These are phyloP conservation scores for Cercospora sp. DNA, from an alignment of 2,329 filamentous ascomycete species.

Conservation along the genomic window DNA sequence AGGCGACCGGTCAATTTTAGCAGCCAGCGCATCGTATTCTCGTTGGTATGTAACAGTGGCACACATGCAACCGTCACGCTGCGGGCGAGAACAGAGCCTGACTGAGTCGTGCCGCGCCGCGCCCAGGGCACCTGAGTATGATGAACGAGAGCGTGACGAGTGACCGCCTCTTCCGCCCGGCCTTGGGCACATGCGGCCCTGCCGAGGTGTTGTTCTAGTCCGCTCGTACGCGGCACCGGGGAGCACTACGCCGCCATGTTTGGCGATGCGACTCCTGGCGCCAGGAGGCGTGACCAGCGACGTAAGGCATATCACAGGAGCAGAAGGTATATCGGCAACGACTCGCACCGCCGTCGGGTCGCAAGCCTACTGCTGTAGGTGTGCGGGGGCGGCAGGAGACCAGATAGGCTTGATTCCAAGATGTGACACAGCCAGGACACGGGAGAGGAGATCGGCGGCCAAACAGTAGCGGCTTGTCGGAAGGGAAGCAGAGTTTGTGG, in stretches of 20 bases:
- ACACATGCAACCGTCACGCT: conserved; percentile 8
- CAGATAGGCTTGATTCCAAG: conserved; percentile 16
- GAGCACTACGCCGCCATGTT: neutral
- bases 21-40: conserved; percentile 15
- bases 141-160: conserved; percentile 6
- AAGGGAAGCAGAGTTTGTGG: conserved; percentile 9
- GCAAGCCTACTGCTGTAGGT: neutral
- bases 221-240: neutral
- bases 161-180: conserved; percentile 5
- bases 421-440: neutral
- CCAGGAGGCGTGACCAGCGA: neutral
- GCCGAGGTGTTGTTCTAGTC: neutral
- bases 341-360: neutral
- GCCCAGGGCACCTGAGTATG: neutral
- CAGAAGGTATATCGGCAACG: neutral
- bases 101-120: neutral
- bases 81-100: conserved; percentile 1
- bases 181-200: conserved; percentile 4
- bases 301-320: neutral
- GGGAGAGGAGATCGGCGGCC: conserved; percentile 14
- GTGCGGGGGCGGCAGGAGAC: conserved; percentile 12
- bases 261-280: neutral
- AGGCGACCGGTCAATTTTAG: conserved; percentile 2
- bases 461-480: conserved; percentile 6
- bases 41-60: conserved; percentile 11